A percentile compares a stretch with the other conserved stretches of the same genome.
Conservation (phyloP, 2,329 filamentous ascomycete species). For the Fusarium nurragi region DNA sequence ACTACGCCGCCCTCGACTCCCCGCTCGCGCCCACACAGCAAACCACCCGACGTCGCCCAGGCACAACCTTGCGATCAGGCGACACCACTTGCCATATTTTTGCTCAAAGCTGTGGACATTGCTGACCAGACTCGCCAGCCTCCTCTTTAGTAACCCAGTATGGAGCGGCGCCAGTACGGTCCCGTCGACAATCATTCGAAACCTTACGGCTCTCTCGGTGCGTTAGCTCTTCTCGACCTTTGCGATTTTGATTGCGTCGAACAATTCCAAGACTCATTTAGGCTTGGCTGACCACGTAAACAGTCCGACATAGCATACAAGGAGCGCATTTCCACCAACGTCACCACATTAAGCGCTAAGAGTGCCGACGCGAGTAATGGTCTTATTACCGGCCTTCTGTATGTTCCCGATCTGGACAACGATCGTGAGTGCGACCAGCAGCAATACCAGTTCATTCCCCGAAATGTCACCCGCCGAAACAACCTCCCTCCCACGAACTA, state of each 20-base stretch:
- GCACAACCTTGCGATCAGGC: background rate
- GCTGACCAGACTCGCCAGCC: conserved; percentile 51
- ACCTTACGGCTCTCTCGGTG: conserved; percentile 66
- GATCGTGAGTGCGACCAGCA: conserved; percentile 70
- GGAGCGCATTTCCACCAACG: conserved; percentile 62
- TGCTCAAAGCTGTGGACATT: background rate
- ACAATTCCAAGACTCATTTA: background rate
- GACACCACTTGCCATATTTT: conserved; percentile 2
- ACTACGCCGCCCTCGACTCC: conserved; percentile 6
- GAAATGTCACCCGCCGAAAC: conserved; percentile 76
- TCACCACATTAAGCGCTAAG: conserved; percentile 80
- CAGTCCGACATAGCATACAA: conserved; percentile 63
- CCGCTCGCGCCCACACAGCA: conserved; percentile 10
- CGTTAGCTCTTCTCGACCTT: conserved; percentile 41
- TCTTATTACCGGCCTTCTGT: conserved; percentile 80
- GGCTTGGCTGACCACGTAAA: conserved; percentile 33
- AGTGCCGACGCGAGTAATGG: conserved; percentile 67
- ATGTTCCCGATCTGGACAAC: conserved; percentile 75
- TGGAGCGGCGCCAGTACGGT: conserved; percentile 61
- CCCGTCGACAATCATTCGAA: conserved; percentile 64
- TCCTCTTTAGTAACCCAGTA: conserved; percentile 68
- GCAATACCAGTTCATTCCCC: conserved; percentile 73
- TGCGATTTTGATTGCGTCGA: background rate
- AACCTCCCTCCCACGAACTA: conserved; percentile 76
- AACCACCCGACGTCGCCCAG: conserved; percentile 1